Conservation (phyloP, 371 early-diverging fungal genomes). For the Mucor racemosus region DNA sequence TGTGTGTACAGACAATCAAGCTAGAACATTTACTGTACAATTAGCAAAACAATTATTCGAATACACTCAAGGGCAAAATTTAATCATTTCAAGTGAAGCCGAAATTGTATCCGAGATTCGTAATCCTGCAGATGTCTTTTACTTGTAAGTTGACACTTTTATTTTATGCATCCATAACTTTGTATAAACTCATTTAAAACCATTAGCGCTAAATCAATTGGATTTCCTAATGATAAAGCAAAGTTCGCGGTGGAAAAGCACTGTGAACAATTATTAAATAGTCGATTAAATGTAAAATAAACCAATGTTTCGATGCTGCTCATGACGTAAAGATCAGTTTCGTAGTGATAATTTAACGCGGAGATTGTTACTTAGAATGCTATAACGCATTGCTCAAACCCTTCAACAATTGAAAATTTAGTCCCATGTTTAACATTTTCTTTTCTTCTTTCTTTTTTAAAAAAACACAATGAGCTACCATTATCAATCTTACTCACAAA, state of each 20-base stretch:
- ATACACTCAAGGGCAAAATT: slow-evolving; percentile 23
- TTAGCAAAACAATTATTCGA: slow-evolving; percentile 34
- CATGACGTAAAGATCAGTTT: slow-evolving; percentile 1
- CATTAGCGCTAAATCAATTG: slow-evolving; percentile 39
- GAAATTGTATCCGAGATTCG: slow-evolving; percentile 37
- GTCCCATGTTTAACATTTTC: slow-evolving; percentile 3
- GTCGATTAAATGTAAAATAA: slow-evolving; percentile 3
- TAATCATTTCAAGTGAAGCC: slow-evolving; percentile 43
- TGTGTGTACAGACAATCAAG: slow-evolving; percentile 30
- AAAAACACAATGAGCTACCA: slow-evolving; percentile 19
- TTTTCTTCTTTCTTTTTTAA: slow-evolving; percentile 10
- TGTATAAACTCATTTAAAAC: background rate
- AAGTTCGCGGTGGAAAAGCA: slow-evolving; percentile 34
- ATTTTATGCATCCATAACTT: background rate
- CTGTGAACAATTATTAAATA: slow-evolving; percentile 28
- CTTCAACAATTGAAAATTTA: background rate
- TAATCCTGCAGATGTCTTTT: slow-evolving; percentile 33
- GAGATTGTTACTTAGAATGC: background rate
- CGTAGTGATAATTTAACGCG: background rate
- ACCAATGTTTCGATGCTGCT: background rate
- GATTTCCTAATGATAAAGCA: slow-evolving; percentile 46
- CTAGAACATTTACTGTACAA: slow-evolving; percentile 34
- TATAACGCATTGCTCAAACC: background rate
- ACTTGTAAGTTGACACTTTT: slow-evolving; percentile 35
- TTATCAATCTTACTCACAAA: slow-evolving; percentile 9